Percentiles rank a stretch among this genome's conserved stretches.
Evolutionary conservation across 805 yeast species (phyloP).

Genomic region (Wickerhamiella sergipiensis): DNA sequence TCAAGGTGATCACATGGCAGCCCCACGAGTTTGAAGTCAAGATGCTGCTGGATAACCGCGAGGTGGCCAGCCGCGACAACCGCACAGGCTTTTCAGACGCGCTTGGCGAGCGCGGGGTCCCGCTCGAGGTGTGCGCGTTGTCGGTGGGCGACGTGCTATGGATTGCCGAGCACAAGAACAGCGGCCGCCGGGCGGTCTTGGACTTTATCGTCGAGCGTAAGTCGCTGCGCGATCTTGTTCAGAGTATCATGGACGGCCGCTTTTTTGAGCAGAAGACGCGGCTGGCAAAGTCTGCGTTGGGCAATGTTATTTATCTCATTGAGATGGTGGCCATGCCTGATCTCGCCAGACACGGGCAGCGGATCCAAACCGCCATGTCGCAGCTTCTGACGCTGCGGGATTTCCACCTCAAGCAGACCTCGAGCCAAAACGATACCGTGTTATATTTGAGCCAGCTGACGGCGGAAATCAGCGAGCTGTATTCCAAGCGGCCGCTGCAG

Average conservation of each 20-base stretch:
- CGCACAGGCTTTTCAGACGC: constrained; percentile 55
- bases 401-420: constrained; percentile 56
- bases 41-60: constrained; percentile 69
- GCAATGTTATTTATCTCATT: constrained; percentile 57
- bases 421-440: constrained; percentile 62
- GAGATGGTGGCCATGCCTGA: constrained; percentile 39
- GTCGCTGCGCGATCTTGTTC: constrained; percentile 70
- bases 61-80: constrained; percentile 52
- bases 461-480: constrained; percentile 28
- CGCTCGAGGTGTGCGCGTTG: constrained; percentile 41
- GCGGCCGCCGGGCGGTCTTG: constrained; percentile 51
- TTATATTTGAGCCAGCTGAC: constrained; percentile 42
- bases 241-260: constrained; percentile 77
- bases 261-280: constrained; percentile 78
- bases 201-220: constrained; percentile 85
- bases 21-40: constrained; percentile 43
- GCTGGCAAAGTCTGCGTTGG: constrained; percentile 52
- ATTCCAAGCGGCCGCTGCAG: constrained; percentile 25
- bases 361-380: constrained; percentile 65
- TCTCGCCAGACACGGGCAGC: constrained; percentile 27
- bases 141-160: constrained; percentile 82
- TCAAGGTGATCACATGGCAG: constrained; percentile 37
- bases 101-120: constrained; percentile 35
- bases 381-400: constrained; percentile 50
- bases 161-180: constrained; percentile 57